Evolutionary conservation across 345 rosid genomes (phyloP).

Genomic region (Eucalyptus pauciflora): DNA sequence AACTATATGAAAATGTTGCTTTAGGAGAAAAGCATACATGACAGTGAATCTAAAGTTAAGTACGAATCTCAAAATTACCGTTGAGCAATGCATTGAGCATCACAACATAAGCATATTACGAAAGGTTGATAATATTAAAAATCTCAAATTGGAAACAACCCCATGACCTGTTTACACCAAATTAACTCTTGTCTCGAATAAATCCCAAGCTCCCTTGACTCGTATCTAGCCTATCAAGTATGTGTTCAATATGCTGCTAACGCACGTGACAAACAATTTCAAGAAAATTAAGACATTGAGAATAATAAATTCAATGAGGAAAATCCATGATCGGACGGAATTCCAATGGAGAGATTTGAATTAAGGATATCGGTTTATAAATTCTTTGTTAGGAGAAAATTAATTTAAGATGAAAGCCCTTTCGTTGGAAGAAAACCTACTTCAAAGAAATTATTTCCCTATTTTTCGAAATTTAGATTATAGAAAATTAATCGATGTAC

Average conservation of each 20-base stretch:
- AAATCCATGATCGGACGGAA: background rate
- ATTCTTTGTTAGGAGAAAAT: background rate
- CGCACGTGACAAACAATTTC: too few species aligned
- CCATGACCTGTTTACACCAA: rapidly evolving
- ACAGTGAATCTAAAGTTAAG: background rate
- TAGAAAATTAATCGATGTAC: rapidly evolving
- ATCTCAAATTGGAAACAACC: background rate
- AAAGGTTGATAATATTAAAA: background rate
- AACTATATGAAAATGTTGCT: background rate
- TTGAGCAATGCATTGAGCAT: too few species aligned
- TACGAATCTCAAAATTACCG: background rate
- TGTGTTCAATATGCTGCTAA: background rate
- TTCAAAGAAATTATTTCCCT: background rate
- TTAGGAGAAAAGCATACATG: background rate
- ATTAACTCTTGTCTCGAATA: background rate
- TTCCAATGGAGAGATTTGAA: background rate
- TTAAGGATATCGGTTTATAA: rapidly evolving
- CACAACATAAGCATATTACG: background rate
- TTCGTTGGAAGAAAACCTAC: background rate
- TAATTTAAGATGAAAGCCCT: rapidly evolving
- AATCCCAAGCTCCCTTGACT: rapidly evolving
- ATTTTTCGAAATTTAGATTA: rapidly evolving
- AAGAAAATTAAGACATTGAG: rapidly evolving
- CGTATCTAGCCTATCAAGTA: rapidly evolving
- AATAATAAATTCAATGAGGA: rapidly evolving